Conservation (phyloP, 2,329 filamentous ascomycete species). For the Cyphellophora attinorum region DNA sequence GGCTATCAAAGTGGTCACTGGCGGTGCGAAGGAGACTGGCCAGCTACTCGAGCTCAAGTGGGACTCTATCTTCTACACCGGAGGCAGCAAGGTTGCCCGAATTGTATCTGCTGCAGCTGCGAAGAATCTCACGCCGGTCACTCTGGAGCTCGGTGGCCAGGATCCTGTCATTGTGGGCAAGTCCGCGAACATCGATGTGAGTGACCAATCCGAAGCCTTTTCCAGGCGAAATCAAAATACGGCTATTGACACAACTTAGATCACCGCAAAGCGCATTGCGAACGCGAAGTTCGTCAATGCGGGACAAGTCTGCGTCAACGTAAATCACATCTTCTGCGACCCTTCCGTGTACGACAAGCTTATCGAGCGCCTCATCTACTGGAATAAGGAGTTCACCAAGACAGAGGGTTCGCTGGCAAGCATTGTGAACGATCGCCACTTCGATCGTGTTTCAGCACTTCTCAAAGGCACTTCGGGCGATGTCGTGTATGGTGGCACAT, state of each 20-base stretch:
- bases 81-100: slow-evolving; percentile 28
- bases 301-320: slow-evolving; percentile 32
- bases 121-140: slow-evolving; percentile 34
- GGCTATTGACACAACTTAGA: no score
- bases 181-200: slow-evolving; percentile 31
- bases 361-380: slow-evolving; percentile 23
- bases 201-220: no score
- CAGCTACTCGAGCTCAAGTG: slow-evolving; percentile 29
- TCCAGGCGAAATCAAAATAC: no score
- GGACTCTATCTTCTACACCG: slow-evolving; percentile 40
- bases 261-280: slow-evolving; percentile 35
- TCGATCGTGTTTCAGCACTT: slow-evolving; percentile 29
- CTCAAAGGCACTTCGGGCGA: slow-evolving; percentile 28
- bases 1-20: slow-evolving; percentile 28
- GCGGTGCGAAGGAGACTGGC: slow-evolving; percentile 28
- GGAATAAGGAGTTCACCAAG: slow-evolving; percentile 23
- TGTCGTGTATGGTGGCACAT: slow-evolving; percentile 26
- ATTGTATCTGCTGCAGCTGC: slow-evolving; percentile 32
- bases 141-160: slow-evolving; percentile 38
- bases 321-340: slow-evolving; percentile 38
- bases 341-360: slow-evolving; percentile 29
- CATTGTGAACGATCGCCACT: slow-evolving; percentile 36
- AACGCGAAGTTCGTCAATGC: slow-evolving; percentile 33
- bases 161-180: slow-evolving; percentile 34
- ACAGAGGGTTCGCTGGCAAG: slow-evolving; percentile 20